Evolutionary conservation across 371 early-diverging fungal genomes (phyloP), one percentile per base, ranked within the genome.

Genomic region (Syncephalis plumigaleata): DNA sequence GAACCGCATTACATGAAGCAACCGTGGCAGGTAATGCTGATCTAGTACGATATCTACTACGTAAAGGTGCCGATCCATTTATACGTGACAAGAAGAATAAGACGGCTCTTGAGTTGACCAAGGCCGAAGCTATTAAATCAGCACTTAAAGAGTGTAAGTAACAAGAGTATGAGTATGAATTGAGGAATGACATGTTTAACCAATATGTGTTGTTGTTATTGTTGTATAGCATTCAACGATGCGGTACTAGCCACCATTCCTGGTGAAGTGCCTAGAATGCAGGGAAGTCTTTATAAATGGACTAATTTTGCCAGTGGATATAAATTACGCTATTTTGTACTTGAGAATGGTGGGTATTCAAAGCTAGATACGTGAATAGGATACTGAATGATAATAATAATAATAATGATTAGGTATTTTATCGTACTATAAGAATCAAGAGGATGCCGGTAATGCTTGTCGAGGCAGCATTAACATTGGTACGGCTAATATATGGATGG

Each of bases 261-360:
- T 9, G 76, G 66, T 13, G 56, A 63, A 17, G 53, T 68, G 16
- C 76, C 76, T 9, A 62, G 48, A 37, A 55, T 77, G 11, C 59
- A 61, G 46, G 81, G 81, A 15, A 64, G 55, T 11, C 66, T 86
- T 44, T 55, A 68, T 55, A 87, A 87, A 55, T 87, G 86, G 86
- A 81, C 81, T 42, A 87, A 87, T 65, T 84, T 76, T 58, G 79
- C 84, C 5, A 59, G 73, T 42, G 86, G 87, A 16, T 87, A 80
- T 69, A 81, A 82, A 52, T 54, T 64, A 24, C 61, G 87, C 16
- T 86, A 76, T 68, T 84, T 86, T 54, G 81, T 79, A 8, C 68
- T 87, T 4, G 85, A 83, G 26, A 68, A 75, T 42, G 81, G 81
- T 42, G 48, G 23, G n/a, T 39, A 37, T 49, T 31, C 11, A 7